Conservation (phyloP, 1,139 yeast species). For the Blastobotrys malaysiensis region DNA sequence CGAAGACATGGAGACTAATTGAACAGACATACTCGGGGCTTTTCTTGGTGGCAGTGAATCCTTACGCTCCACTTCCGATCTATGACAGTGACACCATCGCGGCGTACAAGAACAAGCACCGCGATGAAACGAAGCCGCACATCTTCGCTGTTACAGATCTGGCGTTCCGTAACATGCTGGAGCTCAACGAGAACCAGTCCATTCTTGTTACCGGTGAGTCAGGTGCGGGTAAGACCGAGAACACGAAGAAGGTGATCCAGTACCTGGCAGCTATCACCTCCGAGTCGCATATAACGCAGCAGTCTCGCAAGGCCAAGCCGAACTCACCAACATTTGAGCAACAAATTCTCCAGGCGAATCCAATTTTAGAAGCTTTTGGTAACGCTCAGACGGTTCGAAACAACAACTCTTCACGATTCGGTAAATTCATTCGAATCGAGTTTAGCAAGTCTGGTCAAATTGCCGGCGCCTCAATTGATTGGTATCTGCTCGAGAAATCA, state of each 20-base stretch:
- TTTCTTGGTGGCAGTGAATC: constrained; percentile 92
- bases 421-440: constrained; percentile 88
- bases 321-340: constrained; percentile 53
- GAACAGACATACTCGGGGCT: constrained; percentile 65
- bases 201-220: constrained; percentile 96
- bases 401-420: constrained; percentile 93
- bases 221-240: constrained; percentile 98
- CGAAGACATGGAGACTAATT: background rate
- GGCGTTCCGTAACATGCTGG: constrained; percentile 72
- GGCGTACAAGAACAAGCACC: constrained; percentile 44
- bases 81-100: constrained; percentile 58
- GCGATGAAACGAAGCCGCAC: constrained; percentile 65
- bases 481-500: constrained; percentile 90
- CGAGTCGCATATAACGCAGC: constrained; percentile 12
- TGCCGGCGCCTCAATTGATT: constrained; percentile 87
- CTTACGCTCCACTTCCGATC: constrained; percentile 73
- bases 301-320: constrained; percentile 14
- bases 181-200: constrained; percentile 73
- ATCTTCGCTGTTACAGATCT: constrained; percentile 88
- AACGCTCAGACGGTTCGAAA: constrained; percentile 95
- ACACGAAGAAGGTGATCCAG: constrained; percentile 92
- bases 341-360: constrained; percentile 89
- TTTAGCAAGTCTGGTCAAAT: constrained; percentile 62
- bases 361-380: constrained; percentile 93
- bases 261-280: constrained; percentile 73